These are phyloP conservation scores for Biancaea sappan DNA, from an alignment of 306 rosid genomes.

Conservation along the genomic window DNA sequence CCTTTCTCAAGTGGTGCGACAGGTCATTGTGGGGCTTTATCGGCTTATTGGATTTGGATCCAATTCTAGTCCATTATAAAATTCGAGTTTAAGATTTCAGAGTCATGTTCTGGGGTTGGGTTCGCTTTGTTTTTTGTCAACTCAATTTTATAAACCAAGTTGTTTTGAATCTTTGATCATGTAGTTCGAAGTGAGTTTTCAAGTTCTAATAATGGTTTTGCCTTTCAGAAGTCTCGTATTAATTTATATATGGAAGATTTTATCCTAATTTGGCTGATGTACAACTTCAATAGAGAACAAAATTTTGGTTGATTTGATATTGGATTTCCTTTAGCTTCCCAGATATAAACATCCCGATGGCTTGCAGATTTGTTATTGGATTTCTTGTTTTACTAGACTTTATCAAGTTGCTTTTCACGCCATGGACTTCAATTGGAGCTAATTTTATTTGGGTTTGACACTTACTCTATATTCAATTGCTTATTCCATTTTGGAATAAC, in stretches of 20 bases:
- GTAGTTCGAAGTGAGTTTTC: slow-evolving; percentile 6
- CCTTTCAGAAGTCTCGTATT: background rate
- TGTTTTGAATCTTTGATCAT: slow-evolving; percentile 20
- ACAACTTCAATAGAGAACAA: background rate
- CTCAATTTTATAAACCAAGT: slow-evolving; percentile 13
- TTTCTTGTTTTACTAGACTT: slow-evolving; percentile 25
- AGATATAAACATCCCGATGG: slow-evolving; percentile 9
- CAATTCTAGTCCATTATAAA: slow-evolving; percentile 25
- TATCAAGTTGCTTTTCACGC: slow-evolving; percentile 37
- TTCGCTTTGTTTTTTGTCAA: slow-evolving; percentile 25
- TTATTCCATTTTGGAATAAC: slow-evolving; percentile 24
- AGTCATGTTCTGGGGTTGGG: slow-evolving; percentile 35
- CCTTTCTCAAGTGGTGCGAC: slow-evolving; percentile 27
- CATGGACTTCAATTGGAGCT: slow-evolving; percentile 31
- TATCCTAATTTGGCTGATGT: slow-evolving; percentile 6
- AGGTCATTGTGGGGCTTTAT: slow-evolving; percentile 31
- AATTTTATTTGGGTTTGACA: slow-evolving; percentile 28
- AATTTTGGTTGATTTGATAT: slow-evolving; percentile 2
- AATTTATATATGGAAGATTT: slow-evolving; percentile 21
- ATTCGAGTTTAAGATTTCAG: slow-evolving; percentile 27
- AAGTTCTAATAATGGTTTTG: background rate
- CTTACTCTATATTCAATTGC: slow-evolving; percentile 33
- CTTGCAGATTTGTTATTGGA: slow-evolving; percentile 6
- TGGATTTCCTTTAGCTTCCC: slow-evolving; percentile 34
- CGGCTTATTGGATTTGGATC: too few relatives aligned